Evolutionary conservation across 805 yeast genomes (phyloP), one percentile per base, ranked within the genome.

Genomic region (Candida khao-thaluensis): DNA sequence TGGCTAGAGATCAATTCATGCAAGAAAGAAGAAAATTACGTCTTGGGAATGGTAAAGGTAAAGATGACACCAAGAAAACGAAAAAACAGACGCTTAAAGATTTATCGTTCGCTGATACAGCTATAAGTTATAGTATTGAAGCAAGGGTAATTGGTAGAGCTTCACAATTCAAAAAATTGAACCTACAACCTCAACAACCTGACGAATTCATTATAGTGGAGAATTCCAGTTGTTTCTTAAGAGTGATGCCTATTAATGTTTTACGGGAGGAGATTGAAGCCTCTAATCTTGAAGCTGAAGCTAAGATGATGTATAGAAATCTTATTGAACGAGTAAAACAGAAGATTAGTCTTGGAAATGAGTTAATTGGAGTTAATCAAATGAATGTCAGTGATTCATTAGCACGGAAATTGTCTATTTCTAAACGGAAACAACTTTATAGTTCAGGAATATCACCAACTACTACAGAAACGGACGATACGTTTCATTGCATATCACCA

Each of bases 131-230:
- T 43, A 56, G 63, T 20, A 56, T 67, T 2, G 60, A 63, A 47
- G 66, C 65, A 4, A 49, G 71, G 38, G 55, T 67, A 24, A 60
- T 67, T 26, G 71, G 71, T 5, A 58, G 55, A 31, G 68, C 70
- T 0, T 57, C 65, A 5, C 62, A 61, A 23, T 60, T 57, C 46
- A 50, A 52, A 17, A 35, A 40, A 9, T 26, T 54, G 14, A 30
- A 50, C 7, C 42, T 53, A 0, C 29, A 21, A 5, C 30, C 30
- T 7, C 47, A 53, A n/a, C 40, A 39, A 16, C 66, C 67, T 40
- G 42, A 46, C 18, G 65, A 61, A 42, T 61, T 58, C 36, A 60
- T 62, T 16, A 61, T 63, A n/a, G 59, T 59, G 21, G 58, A 57
- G 38, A 66, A 62, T 42, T 53, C 51, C 11, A 53, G 51, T 36